These are phyloP conservation scores for Phytophthora litchii DNA, from an alignment of 352 stramenopile genomes.

Conservation along the genomic window DNA sequence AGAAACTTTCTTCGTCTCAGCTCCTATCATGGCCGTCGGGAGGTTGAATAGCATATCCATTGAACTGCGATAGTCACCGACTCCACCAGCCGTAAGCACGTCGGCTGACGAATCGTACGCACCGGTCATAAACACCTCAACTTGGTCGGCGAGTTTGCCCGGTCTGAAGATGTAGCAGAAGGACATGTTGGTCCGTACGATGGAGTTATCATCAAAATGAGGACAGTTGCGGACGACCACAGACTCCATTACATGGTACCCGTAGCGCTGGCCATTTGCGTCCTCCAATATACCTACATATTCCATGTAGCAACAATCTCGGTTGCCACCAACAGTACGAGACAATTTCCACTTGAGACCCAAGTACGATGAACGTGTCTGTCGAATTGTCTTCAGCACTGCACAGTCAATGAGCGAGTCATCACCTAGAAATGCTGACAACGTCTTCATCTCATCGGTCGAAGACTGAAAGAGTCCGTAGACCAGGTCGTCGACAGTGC, in stretches of 20 bases:
- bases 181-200: slow-evolving; percentile 69
- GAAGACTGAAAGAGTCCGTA: slow-evolving; percentile 60
- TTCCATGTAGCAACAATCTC: slow-evolving; percentile 74
- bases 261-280: slow-evolving; percentile 57
- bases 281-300: slow-evolving; percentile 69
- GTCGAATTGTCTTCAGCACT: slow-evolving; percentile 62
- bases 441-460: slow-evolving; percentile 65
- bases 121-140: slow-evolving; percentile 79
- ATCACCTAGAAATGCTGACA: slow-evolving; percentile 50
- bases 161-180: slow-evolving; percentile 80
- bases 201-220: slow-evolving; percentile 76
- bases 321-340: slow-evolving; percentile 72
- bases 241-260: slow-evolving; percentile 71
- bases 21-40: slow-evolving; percentile 43
- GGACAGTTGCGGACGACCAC: slow-evolving; percentile 65
- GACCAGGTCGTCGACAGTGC: slow-evolving; percentile 57
- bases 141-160: slow-evolving; percentile 47
- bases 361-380: slow-evolving; percentile 60
- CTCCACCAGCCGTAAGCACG: slow-evolving; percentile 62
- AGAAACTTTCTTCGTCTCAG: slow-evolving; percentile 76
- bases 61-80: slow-evolving; percentile 66
- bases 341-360: slow-evolving; percentile 79
- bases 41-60: slow-evolving; percentile 77
- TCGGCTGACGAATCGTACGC: slow-evolving; percentile 70
- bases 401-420: slow-evolving; percentile 70